Percentiles rank a stretch among this genome's conserved stretches.
Evolutionary conservation across 371 early-diverging fungal genomes (phyloP).

Genomic region (Mucor racemosus): DNA sequence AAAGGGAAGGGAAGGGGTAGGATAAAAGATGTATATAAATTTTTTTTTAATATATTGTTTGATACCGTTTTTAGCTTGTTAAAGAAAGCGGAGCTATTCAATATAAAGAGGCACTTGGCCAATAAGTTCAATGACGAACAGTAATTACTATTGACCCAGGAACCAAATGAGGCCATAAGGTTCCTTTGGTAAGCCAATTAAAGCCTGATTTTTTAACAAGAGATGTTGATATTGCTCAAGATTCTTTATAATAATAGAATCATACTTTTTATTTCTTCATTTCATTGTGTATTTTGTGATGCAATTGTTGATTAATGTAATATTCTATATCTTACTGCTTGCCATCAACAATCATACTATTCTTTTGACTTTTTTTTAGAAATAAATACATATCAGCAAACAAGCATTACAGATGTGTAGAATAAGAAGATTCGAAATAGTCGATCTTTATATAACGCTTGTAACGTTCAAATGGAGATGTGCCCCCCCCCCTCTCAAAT

Average conservation of each 20-base stretch:
- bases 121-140: constrained; percentile 1
- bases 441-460: background rate
- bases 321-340: too few relatives aligned
- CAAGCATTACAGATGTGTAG: background rate
- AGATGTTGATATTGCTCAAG: background rate
- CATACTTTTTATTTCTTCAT: too few relatives aligned
- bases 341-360: too few relatives aligned
- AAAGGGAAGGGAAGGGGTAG: background rate
- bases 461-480: too few relatives aligned
- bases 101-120: constrained; percentile 9
- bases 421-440: background rate
- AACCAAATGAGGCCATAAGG: background rate
- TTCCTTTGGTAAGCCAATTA: background rate
- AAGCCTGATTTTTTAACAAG: background rate
- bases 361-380: background rate
- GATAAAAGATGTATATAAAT: background rate
- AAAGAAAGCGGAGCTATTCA: constrained; percentile 1
- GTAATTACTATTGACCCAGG: background rate
- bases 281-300: too few relatives aligned
- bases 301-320: too few relatives aligned
- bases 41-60: constrained; percentile 1
- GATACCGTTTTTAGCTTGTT: constrained; percentile 9
- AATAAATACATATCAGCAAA: background rate
- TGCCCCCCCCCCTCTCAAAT: too few relatives aligned
- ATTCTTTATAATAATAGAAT: too few relatives aligned